A percentile compares a stretch with the other conserved stretches of the same genome.
phyloP scores from a whole-genome alignment of 2,329 filamentous ascomycete species.

The Scleromitrula shiraiana region DNA sequence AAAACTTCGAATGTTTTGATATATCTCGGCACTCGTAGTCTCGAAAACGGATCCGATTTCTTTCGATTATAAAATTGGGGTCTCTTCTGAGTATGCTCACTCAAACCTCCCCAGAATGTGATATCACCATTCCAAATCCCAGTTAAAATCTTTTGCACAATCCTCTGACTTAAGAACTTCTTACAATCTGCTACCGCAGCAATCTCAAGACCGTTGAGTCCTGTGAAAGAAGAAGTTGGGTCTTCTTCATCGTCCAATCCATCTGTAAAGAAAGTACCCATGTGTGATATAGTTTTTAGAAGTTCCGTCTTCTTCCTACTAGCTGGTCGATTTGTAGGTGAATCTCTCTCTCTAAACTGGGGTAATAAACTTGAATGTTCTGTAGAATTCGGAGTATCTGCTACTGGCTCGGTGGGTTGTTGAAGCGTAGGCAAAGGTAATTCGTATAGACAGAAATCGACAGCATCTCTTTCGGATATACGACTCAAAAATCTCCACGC shows the following conservation, averaged over 20 bases:
- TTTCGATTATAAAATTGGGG: conserved; percentile 65
- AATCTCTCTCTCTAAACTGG: conserved; percentile 21
- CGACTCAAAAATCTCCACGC: conserved; percentile 70
- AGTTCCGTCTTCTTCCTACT: conserved; percentile 19
- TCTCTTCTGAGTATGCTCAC: conserved; percentile 63
- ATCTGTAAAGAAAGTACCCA: conserved; percentile 33
- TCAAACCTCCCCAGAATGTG: conserved; percentile 78
- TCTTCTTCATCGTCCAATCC: conserved; percentile 45
- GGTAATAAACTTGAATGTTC: conserved; percentile 25
- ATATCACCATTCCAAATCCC: conserved; percentile 84
- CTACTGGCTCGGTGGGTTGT: background rate
- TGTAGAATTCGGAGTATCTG: conserved; percentile 6
- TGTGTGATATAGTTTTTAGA: conserved; percentile 45
- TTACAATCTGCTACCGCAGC: conserved; percentile 75
- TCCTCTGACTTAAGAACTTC: conserved; percentile 71
- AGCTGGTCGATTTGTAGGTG: conserved; percentile 13
- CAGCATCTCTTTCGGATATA: conserved; percentile 63
- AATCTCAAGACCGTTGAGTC: conserved; percentile 80
- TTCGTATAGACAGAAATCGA: conserved; percentile 68
- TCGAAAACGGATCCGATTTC: conserved; percentile 64
- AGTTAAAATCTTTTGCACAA: conserved; percentile 75
- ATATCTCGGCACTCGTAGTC: conserved; percentile 73
- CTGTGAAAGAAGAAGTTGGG: conserved; percentile 64
- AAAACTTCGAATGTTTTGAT: conserved; percentile 76
- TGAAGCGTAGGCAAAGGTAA: conserved; percentile 39